Evolutionary conservation across 306 rosid species (phyloP), one percentile per base, ranked within the genome.

Genomic region (Clitoria ternatea): DNA sequence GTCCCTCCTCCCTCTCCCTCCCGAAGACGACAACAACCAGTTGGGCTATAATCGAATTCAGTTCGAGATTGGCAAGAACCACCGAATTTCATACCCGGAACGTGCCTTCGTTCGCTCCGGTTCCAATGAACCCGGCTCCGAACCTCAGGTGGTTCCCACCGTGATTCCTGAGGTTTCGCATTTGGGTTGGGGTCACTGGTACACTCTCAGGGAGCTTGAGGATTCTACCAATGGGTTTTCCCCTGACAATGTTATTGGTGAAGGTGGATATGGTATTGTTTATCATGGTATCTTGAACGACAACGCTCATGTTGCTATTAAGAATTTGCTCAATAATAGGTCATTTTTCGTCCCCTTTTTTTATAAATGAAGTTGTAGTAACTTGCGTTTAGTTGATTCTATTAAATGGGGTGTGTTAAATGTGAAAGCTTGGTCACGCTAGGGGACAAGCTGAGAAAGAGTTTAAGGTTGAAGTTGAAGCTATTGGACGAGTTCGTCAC

Each of bases 371-470:
- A 2, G 5, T 29, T 29, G 32, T 2, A 29, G 32, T 29, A 29
- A 5, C 5, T 29, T 29, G n/a, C n/a, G n/a, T n/a, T n/a, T n/a
- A n/a, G 32, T 29, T 29, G 32, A 29, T 29, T 2, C 32, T 29
- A 29, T 29, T 2, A 29, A 29, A 5, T 2, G 2, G 2, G 75
- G 59, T n/a, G 3, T 49, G 6, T 33, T 5, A 29, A 15, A 42
- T 59, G 74, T 61, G 64, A 14, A 30, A n/a, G n/a, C n/a, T 61
- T 33, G 29, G 11, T 69, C 39, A 32, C 68, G 14, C 10, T 5
- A 90, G 97, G 86, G 97, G 97, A 54, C 97, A 91, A 79, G 97
- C 97, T 67, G 97, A 91, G 89, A 88, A 64, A 78, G 97, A 91
- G 81, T 91, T 91, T 9, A 87, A 85, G 78, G 91, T 91, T 48